A percentile compares a stretch with the other conserved stretches of the same genome.
Evolutionary conservation across 495 filamentous ascomycete genomes (phyloP).

Genomic region (Aspergillus campestris): DNA sequence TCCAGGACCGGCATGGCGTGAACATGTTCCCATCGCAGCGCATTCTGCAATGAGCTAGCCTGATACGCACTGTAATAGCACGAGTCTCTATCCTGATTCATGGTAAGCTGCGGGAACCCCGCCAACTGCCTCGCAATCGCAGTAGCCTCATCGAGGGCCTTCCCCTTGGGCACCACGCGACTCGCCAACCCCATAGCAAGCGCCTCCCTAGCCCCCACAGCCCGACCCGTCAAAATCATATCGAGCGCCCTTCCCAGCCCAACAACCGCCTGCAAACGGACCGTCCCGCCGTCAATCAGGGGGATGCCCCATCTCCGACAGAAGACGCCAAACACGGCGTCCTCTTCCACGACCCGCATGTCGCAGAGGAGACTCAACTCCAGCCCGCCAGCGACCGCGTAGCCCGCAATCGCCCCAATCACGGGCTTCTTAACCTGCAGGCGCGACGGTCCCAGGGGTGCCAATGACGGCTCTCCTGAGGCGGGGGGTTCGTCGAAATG

Average conservation of each 20-base stretch:
- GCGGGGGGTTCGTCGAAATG: slow-evolving; percentile 11
- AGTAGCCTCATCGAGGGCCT: slow-evolving; percentile 34
- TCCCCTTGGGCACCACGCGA: slow-evolving; percentile 38
- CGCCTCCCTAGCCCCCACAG: slow-evolving; percentile 37
- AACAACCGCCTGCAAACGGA: slow-evolving; percentile 38
- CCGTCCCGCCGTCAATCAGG: slow-evolving; percentile 42
- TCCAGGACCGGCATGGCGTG: slow-evolving; percentile 28
- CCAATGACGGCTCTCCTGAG: slow-evolving; percentile 21
- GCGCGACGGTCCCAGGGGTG: slow-evolving; percentile 39
- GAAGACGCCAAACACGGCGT: slow-evolving; percentile 42
- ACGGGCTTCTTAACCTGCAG: slow-evolving; percentile 32
- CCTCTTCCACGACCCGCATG: slow-evolving; percentile 38
- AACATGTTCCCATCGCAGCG: slow-evolving; percentile 32
- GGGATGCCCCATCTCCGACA: slow-evolving; percentile 43
- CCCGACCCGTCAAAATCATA: slow-evolving; percentile 42
- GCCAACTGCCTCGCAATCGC: slow-evolving; percentile 33
- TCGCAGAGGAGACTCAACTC: slow-evolving; percentile 40
- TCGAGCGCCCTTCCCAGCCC: slow-evolving; percentile 42
- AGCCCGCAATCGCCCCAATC: slow-evolving; percentile 38
- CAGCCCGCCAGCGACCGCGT: slow-evolving; percentile 41
- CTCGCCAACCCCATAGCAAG: slow-evolving; percentile 40
- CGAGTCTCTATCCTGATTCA: slow-evolving; percentile 31
- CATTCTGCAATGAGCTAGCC: slow-evolving; percentile 35
- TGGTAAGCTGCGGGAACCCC: slow-evolving; percentile 35
- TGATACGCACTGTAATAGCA: slow-evolving; percentile 39